Base-by-base conservation (phyloP, 1,139 yeast species). In the Citeromyces siamensis region DNA sequence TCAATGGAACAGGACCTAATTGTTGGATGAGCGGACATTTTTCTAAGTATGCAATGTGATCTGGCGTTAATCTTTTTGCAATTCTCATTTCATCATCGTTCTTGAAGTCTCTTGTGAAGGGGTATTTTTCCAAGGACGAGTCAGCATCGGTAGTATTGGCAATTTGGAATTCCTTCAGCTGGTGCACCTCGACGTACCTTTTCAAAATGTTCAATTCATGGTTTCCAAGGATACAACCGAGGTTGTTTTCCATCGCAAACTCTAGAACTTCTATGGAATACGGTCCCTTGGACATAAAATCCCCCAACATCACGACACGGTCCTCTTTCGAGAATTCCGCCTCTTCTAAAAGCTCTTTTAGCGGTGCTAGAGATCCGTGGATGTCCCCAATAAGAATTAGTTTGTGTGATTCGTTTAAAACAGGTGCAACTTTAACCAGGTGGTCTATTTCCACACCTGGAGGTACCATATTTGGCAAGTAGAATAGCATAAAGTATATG, bases 201-300 rank as follows among this genome's bases (percentile, higher is more conserved):
- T 71, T 65, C 44, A 82, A 49, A 13, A 78, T 68, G 43, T 71
- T 74, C 46, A 76, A 66, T 52, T 88, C 97, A 55, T 88, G 95
- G 59, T 88, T 88, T 0, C 97, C 97, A 43, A 93, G 59, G 3
- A 88, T 74, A 53, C 95, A 86, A 36, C 72, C 74, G 13, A 82
- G 68, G 4, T 69, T 58, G 44, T 75, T 57, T n/a, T 67, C 59
- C 34, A 76, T 67, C 33, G 84, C 76, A 47, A 59, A 78, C 41
- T 85, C 80, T 20, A 85, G 53, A 4, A 85, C 84, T 37, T 69
- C 72, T 10, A 71, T 44, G 1, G 94, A 81, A 42, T 81, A 75
- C 1, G 83, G 80, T 0, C 97, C 97, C 53, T 86, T 88, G 40
- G 88, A 68, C 21, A 83, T 65, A 53, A 86, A 83, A 51, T 88